These are phyloP conservation scores for Hypoxylon sp. DNA, from an alignment of 2,329 filamentous ascomycete genomes.

Conservation along the genomic window DNA sequence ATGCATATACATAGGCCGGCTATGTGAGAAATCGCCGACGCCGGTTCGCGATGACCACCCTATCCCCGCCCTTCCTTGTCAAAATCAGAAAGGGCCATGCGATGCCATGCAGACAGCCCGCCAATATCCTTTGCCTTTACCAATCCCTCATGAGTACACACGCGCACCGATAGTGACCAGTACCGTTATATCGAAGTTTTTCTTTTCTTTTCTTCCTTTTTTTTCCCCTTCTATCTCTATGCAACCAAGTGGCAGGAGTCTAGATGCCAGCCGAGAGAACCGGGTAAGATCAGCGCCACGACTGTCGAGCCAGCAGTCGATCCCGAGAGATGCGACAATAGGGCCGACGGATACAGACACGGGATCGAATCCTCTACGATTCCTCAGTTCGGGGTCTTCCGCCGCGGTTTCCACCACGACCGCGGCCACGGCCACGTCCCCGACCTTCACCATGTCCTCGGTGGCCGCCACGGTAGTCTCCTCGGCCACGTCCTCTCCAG, in stretches of 20 bases:
- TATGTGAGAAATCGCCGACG: slow-evolving; percentile 45
- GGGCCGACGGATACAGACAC: slow-evolving; percentile 40
- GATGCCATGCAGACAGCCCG: slow-evolving; percentile 11
- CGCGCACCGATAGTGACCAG: slow-evolving; percentile 2
- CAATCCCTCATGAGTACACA: slow-evolving; percentile 24
- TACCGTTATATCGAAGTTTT: slow-evolving; percentile 15
- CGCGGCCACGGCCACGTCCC: slow-evolving; percentile 52
- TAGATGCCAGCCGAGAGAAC: slow-evolving; percentile 15
- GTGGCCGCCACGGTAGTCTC: slow-evolving; percentile 52
- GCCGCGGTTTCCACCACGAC: slow-evolving; percentile 43
- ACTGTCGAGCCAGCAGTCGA: slow-evolving; percentile 36
- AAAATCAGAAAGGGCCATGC: slow-evolving; percentile 33
- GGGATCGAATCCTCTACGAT: slow-evolving; percentile 51
- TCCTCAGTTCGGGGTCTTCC: slow-evolving; percentile 52
- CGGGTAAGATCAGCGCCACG: slow-evolving; percentile 32
- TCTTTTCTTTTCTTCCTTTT: background rate
- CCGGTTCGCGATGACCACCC: slow-evolving; percentile 40
- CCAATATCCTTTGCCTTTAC: slow-evolving; percentile 26
- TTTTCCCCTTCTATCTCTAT: slow-evolving; percentile 3
- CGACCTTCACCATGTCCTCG: slow-evolving; percentile 51
- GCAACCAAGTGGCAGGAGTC: slow-evolving; percentile 23
- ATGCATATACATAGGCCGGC: slow-evolving; percentile 14
- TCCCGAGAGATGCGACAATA: slow-evolving; percentile 41
- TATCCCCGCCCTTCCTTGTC: slow-evolving; percentile 14
- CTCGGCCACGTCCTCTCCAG: slow-evolving; percentile 52